Conservation (phyloP, 2,329 filamentous ascomycete genomes). For the Pseudocercospora fuligena region DNA sequence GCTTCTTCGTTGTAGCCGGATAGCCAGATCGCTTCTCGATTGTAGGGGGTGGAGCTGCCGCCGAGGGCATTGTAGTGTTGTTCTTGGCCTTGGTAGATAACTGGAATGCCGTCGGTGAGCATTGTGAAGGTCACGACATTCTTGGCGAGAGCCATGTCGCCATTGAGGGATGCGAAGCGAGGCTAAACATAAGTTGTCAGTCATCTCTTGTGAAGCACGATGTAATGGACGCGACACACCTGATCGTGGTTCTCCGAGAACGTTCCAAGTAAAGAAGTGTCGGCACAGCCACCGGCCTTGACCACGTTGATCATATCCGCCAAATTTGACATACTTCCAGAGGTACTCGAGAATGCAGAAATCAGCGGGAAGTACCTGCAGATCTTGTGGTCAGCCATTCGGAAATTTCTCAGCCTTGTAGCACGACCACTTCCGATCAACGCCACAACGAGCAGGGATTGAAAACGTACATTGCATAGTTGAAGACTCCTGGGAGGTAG, state of each 20-base stretch:
- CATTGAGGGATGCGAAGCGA: constrained; percentile 53
- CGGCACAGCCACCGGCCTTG: constrained; percentile 42
- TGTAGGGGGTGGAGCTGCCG: constrained; percentile 42
- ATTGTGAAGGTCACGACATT: constrained; percentile 68
- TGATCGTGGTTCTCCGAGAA: constrained; percentile 48
- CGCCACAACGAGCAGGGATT: constrained; percentile 23
- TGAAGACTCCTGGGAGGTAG: constrained; percentile 51
- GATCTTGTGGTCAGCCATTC: constrained; percentile 16
- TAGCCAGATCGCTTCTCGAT: constrained; percentile 50
- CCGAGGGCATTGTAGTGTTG: constrained; percentile 57
- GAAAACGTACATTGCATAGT: constrained; percentile 49
- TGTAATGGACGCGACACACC: not conserved
- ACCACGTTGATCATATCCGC: constrained; percentile 40
- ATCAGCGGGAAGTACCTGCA: constrained; percentile 45
- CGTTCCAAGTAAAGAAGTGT: constrained; percentile 45
- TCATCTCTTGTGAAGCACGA: too few species aligned
- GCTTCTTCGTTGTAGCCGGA: constrained; percentile 47
- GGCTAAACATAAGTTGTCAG: constrained; percentile 27
- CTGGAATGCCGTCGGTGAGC: constrained; percentile 65
- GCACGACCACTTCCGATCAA: constrained; percentile 10
- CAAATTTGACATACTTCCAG: constrained; percentile 46
- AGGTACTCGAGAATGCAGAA: constrained; percentile 43
- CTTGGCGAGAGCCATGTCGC: constrained; percentile 61
- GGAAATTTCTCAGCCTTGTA: not conserved
- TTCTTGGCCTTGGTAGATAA: constrained; percentile 61